These are phyloP conservation scores for Suhomyces chickasaworum DNA, from an alignment of 1,139 yeast species.

Conservation along the genomic window DNA sequence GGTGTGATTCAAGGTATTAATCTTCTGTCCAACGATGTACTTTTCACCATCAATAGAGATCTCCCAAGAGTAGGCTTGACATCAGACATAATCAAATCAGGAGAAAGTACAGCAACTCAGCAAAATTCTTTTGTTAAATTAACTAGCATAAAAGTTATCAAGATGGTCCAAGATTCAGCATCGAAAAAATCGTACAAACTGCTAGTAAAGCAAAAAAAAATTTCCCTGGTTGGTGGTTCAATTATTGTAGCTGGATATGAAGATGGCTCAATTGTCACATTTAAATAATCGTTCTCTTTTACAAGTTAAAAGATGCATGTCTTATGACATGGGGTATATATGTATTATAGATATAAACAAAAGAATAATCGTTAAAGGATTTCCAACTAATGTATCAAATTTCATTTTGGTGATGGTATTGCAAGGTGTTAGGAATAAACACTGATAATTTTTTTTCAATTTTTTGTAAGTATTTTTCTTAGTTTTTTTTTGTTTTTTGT, in stretches of 20 bases:
- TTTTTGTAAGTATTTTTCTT: slow-evolving; percentile 2
- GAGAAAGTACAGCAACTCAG: slow-evolving; percentile 11
- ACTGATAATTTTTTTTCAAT: slow-evolving; percentile 6
- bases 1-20: slow-evolving; percentile 33
- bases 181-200: slow-evolving; percentile 20
- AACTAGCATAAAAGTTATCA: slow-evolving; percentile 15
- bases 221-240: slow-evolving; percentile 15
- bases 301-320: background rate
- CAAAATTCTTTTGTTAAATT: slow-evolving; percentile 12
- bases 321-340: slow-evolving; percentile 3
- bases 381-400: slow-evolving; percentile 2
- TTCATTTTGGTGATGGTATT: background rate
- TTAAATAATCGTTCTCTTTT: background rate
- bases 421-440: background rate
- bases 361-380: slow-evolving; percentile 4
- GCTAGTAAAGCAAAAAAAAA: slow-evolving; percentile 16
- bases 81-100: slow-evolving; percentile 9
- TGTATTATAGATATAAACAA: slow-evolving; percentile 8
- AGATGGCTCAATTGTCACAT: slow-evolving; percentile 33
- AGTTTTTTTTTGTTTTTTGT: slow-evolving; percentile 6
- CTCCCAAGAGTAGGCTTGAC: slow-evolving; percentile 15
- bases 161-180: background rate
- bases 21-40: background rate
- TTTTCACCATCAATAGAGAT: slow-evolving; percentile 11
- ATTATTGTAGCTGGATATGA: slow-evolving; percentile 36